phyloP scores from a whole-genome alignment of 2,329 filamentous ascomycete genomes.

The Ophiostoma triangulosporum region DNA sequence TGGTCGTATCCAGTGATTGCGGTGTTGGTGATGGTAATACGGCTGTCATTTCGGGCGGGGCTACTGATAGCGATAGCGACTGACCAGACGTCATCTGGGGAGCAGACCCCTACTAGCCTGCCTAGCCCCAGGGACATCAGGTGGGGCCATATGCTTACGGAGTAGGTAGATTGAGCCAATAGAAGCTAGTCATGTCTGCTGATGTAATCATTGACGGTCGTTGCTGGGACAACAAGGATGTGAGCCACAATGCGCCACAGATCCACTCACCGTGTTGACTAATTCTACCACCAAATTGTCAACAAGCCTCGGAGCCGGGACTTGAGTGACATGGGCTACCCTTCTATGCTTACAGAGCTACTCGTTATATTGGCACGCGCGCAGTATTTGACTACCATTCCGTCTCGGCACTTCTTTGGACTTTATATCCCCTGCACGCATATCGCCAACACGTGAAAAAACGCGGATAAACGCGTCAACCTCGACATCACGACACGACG shows the following conservation, averaged over 20 bases:
- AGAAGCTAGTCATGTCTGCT: neutral
- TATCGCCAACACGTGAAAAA: neutral
- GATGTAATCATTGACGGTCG: neutral
- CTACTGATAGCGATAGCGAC: neutral
- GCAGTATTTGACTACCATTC: neutral
- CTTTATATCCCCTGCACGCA: neutral
- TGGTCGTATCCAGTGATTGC: neutral
- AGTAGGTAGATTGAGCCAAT: neutral
- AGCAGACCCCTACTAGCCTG: neutral
- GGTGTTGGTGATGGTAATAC: neutral
- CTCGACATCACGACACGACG: neutral
- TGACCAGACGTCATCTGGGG: neutral
- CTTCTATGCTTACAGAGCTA: neutral
- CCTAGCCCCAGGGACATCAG: neutral
- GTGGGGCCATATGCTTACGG: neutral
- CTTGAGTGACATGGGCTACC: neutral
- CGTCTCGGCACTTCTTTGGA: too few relatives aligned
- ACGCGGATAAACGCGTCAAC: neutral
- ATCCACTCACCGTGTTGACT: conserved; percentile 2
- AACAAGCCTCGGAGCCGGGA: neutral
- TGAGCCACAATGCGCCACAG: neutral
- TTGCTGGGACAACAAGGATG: neutral
- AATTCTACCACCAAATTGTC: conserved; percentile 1
- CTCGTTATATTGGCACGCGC: neutral
- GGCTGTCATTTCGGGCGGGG: neutral